Evolutionary conservation across 208 protist species (phyloP), one percentile per base, ranked within the genome.

Genomic region (Leishmania tropica): DNA sequence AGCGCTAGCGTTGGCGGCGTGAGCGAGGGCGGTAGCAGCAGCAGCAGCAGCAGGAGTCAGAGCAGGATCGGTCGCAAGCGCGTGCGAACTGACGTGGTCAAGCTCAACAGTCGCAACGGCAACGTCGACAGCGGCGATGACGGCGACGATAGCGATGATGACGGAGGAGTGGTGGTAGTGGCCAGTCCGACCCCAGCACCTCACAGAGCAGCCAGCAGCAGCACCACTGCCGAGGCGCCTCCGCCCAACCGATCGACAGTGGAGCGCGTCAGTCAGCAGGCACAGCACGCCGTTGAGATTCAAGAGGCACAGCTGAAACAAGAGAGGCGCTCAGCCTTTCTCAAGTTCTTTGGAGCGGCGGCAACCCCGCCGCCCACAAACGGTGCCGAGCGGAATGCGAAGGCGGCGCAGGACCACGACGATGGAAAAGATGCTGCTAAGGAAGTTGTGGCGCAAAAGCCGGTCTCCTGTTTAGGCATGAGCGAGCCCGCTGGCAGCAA

Each of bases 291-390:
- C 1, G 68, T 75, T n/a, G n/a, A 73, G 62, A 7, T 53, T 31
- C 51, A 75, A 28, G 64, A 78, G n/a, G 58, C 5, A 19, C 60
- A 74, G 67, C 37, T 47, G 5, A 64, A 70, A 73, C 72, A 83
- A 53, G 68, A 73, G 62, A 86, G 82, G 75, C 51, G 76, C 11
- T 74, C 47, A 3, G 73, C 68, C 53, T 89, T 89, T 47, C 79
- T 89, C 28, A 79, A 79, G 19, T 86, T 89, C 56, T 89, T 89
- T 60, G 86, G 86, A 3, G 79, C 86, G 31, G 86, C 86, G 31
- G 31, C 37, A 40, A 48, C 56, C 51, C 53, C 56, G 13, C 31
- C 56, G 37, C 37, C 75, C 15, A 64, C 37, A 3, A 64, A 37
- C 51, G 19, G 1, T 24, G 17, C 75, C 3, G 24, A 24, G 47